Evolutionary conservation across 306 rosid species (phyloP), one percentile per base, ranked within the genome.

Genomic region (Lotus japonicus): DNA sequence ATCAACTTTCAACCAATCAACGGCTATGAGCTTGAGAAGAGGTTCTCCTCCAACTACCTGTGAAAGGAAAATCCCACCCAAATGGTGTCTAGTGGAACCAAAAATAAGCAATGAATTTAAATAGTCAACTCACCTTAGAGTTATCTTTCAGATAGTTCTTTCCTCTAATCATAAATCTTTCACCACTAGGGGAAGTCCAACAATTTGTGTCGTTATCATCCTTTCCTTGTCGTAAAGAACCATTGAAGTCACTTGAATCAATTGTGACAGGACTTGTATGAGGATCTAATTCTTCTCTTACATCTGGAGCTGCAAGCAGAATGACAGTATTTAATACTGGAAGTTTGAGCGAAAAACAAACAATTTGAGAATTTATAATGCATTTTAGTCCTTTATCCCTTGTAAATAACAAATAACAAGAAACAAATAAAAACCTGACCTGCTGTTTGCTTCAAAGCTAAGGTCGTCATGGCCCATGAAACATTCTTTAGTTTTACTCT

Each of bases 21-120:
- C 84, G 17, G 87, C 96, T 64, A 88, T 52, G 64, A 90, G 97
- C 80, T 83, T 88, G 78, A 92, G 92, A 76, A 92, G 90, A 18
- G 98, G 96, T 50, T 92, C 92, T 65, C 98, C 94, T 75, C 97
- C 98, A 62, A 49, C 83, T 68, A 86, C 80, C 98, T 92, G 81
- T 45, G 26, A 21, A 21, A 21, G 26, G 26, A 1, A 21, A 21
- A 21, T 21, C 26, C 26, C 26, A 21, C 26, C 1, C 26, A 3
- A 21, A 21, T 21, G 26, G 3, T 21, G 26, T 21, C 26, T 21
- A 21, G 26, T 21, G 12, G 3, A 35, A 23, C 45, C 19, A 71
- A 2, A 0, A 19, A 64, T 52, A 26, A 61, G 17, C 4, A n/a
- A 52, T 35, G 31, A 11, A 75, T 21, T 18, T 60, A n/a, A 3